Evolutionary conservation across 768 basidiomycete genomes (phyloP).

Genomic region (Multifurca ochricompacta): DNA sequence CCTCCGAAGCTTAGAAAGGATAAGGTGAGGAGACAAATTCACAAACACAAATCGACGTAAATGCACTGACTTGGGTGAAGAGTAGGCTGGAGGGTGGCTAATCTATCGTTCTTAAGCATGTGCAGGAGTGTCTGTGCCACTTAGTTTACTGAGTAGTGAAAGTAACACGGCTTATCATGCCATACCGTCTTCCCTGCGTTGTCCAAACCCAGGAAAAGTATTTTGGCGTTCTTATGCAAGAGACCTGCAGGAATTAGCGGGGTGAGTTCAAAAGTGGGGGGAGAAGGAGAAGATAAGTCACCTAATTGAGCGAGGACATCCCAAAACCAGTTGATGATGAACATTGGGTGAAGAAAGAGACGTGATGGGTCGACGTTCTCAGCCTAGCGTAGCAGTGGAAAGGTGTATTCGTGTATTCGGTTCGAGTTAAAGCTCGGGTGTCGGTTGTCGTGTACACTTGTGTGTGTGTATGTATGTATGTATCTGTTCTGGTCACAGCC

Average conservation of each 20-base stretch:
- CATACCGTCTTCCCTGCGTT: constrained; percentile 98
- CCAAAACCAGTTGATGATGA: constrained; percentile 94
- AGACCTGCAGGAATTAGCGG: constrained; percentile 45
- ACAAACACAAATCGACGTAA: neutral
- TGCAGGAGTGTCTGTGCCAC: constrained; percentile 76
- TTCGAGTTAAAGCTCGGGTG: constrained; percentile 2
- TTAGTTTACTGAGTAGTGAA: neutral
- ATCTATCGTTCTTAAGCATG: constrained; percentile 98
- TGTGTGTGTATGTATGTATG: too few species aligned
- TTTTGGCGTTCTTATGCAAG: constrained; percentile 98
- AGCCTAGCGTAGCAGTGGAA: constrained; percentile 6
- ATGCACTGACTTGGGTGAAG: constrained; percentile 85
- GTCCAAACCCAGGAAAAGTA: constrained; percentile 96
- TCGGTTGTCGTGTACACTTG: neutral
- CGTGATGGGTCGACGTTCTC: constrained; percentile 1
- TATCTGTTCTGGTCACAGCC: constrained; percentile 6
- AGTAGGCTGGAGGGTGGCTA: constrained; percentile 96
- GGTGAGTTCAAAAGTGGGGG: neutral
- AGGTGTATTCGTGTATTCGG: too few species aligned
- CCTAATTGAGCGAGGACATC: constrained; percentile 91
- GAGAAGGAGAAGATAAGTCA: constrained; percentile 31
- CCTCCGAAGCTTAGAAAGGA: constrained; percentile 75
- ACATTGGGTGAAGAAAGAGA: constrained; percentile 41
- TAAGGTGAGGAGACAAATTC: constrained; percentile 7
- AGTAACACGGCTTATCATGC: neutral